Base-by-base conservation (phyloP, 164 flowering plant species). In the Macadamia tetraphylla region DNA sequence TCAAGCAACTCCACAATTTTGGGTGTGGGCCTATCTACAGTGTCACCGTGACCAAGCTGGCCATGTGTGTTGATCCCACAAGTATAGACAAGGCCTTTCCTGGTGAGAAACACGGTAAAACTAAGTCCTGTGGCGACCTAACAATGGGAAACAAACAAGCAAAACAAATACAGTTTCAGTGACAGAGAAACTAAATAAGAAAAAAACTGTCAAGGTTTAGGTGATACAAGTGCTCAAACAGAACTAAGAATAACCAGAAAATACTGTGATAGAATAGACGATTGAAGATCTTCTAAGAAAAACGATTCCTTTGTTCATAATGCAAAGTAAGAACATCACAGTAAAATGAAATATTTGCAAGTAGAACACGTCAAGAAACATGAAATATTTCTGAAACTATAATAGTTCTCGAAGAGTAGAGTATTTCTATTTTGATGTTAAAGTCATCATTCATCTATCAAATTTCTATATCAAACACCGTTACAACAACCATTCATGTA, bases 31-130 rank as follows among this genome's bases (percentile, higher is more conserved):
- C 86, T 78, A 74, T 94, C 97, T 43, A 75, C 51, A 30, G 86
- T 83, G 65, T 94, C 97, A 35, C 95, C 95, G 59, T 90, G 96
- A 59, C 98, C 98, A 67, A 94, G 97, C 73, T 94, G 98, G 29
- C 98, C 98, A 75, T 82, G 84, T 14, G 85, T 55, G 74, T 91
- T 94, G 60, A 72, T 68, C 57, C 97, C 98, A 74, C 96, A 90
- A n/a, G 96, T 85, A 71, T 88, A 91, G 9, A 94, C 89, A 67
- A 79, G 89, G 35, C 97, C 97, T 81, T 86, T 68, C 67, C 75
- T 81, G 29, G 98, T 80, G 43, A 94, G 89, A 67, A 94, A 86
- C 70, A 88, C 81, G 1, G 97, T 90, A 67, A 90, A 94, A 79
- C 85, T 87, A 57, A 85, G 88, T 65, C 98, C 97, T 5, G 91